phyloP scores from a whole-genome alignment of 2,329 filamentous ascomycete genomes.

The Moelleriella libera region DNA sequence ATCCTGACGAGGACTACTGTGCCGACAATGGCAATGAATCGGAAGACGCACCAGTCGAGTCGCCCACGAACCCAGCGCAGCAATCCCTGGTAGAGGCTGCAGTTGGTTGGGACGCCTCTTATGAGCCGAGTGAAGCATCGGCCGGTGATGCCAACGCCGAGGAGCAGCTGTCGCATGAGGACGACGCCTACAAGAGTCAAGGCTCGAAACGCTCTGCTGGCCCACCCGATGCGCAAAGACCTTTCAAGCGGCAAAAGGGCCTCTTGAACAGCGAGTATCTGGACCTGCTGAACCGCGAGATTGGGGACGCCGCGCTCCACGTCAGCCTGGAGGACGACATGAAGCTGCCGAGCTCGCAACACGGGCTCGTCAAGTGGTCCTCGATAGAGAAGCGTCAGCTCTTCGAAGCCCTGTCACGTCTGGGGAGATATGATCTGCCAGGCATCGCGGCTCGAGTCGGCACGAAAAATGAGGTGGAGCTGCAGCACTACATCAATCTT shows the following conservation, averaged over 20 bases:
- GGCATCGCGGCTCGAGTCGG: constrained; percentile 49
- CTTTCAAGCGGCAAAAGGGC: constrained; percentile 31
- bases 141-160: not conserved
- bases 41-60: not conserved
- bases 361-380: constrained; percentile 61
- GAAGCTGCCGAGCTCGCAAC: constrained; percentile 32
- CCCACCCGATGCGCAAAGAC: constrained; percentile 10
- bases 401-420: constrained; percentile 48
- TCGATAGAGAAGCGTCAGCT: constrained; percentile 54
- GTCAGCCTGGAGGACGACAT: constrained; percentile 16
- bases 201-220: constrained; percentile 16
- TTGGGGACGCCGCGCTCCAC: constrained; percentile 33
- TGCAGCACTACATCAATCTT: constrained; percentile 52
- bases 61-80: too few relatives aligned
- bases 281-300: constrained; percentile 39
- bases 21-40: constrained; percentile 3
- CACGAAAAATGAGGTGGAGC: constrained; percentile 63
- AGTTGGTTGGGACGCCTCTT: not conserved
- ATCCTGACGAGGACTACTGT: constrained; percentile 11
- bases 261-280: constrained; percentile 32
- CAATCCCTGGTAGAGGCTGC: too few relatives aligned
- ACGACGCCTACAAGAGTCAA: constrained; percentile 5
- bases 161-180: not conserved
- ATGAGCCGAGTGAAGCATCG: constrained; percentile 2
- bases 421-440: constrained; percentile 47